Conservation (phyloP, 1,284 basidiomycete genomes). For the Coniferiporia sulphurascens region DNA sequence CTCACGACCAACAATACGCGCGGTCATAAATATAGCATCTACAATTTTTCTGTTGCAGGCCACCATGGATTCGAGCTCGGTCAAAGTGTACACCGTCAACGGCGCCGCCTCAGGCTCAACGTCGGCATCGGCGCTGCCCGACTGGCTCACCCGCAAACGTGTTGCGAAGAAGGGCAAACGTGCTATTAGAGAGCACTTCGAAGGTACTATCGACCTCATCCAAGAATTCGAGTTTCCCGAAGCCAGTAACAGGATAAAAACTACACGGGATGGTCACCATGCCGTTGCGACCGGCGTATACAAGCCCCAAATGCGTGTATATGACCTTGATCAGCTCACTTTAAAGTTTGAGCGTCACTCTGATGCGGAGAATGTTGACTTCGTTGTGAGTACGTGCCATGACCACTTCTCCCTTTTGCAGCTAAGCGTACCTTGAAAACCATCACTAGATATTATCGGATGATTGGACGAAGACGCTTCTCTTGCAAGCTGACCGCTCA, state of each 20-base stretch:
- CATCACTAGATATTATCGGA: conserved; percentile 79
- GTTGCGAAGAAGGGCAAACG: conserved; percentile 59
- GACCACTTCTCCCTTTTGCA: neutral
- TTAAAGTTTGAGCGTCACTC: conserved; percentile 96
- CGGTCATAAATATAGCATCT: neutral
- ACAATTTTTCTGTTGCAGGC: neutral
- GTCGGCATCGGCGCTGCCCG: conserved; percentile 69
- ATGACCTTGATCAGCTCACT: conserved; percentile 91
- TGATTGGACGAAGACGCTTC: conserved; percentile 99
- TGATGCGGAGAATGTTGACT: conserved; percentile 97
- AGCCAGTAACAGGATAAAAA: conserved; percentile 88
- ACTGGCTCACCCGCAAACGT: conserved; percentile 82
- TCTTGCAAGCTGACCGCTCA: conserved; percentile 94
- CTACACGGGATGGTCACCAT: conserved; percentile 89
- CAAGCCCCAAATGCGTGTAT: conserved; percentile 96
- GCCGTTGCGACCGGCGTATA: conserved; percentile 95
- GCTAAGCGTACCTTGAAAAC: neutral
- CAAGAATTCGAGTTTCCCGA: conserved; percentile 98
- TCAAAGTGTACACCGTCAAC: conserved; percentile 90
- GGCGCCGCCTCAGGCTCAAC: conserved; percentile 76
- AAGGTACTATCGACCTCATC: conserved; percentile 81
- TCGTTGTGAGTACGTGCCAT: conserved; percentile 76
- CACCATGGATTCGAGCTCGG: conserved; percentile 29
- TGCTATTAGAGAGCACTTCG: conserved; percentile 59
- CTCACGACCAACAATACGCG: neutral